Evolutionary conservation across 805 yeast genomes (phyloP), one percentile per base, ranked within the genome.

Genomic region (Saccharomyces jurei): DNA sequence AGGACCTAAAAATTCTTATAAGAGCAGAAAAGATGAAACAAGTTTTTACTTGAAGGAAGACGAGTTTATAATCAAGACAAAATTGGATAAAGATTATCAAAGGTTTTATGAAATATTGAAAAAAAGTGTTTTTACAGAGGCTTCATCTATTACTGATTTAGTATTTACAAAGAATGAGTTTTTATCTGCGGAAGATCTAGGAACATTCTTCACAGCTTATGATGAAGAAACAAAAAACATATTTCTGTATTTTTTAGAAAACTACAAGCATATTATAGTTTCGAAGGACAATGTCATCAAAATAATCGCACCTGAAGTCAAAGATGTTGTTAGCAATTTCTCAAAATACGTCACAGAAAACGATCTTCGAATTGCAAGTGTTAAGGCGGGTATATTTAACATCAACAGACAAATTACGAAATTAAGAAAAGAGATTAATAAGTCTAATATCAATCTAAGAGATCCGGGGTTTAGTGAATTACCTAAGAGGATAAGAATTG

Each of bases 331-430:
- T 4, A 21, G 55, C 25, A 49, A 50, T 11, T 55, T 50, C 27
- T 28, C 52, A 0, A 56, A 52, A 4, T 63, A 55, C 2, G 59
- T 74, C 4, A 70, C 73, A 2, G 72, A 68, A 17, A 64, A 69
- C 46, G 77, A 74, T 57, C 54, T 55, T 25, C 63, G 68, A 2
- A 68, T 73, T 3, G 64, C 68, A 0, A 66, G 70, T 25, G 57
- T 74, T n/a, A 73, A 74, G 53, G 46, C 58, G 6, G 64, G 70
- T 0, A 54, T 68, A 2, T 46, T 49, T 4, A 57, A 51, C 28
- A 44, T 65, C 14, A 52, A 57, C 13, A 11, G 46, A 56, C 58
- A 68, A 58, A 55, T 59, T n/a, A 32, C 60, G 48, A 55, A 66
- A 49, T 28, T 62, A 32, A 55, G 68, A 63, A 48, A 50, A 55